A percentile compares a stretch with the other conserved stretches of the same genome.
phyloP scores from a whole-genome alignment of 139 green algal species.

The Dunaliella sp. region DNA sequence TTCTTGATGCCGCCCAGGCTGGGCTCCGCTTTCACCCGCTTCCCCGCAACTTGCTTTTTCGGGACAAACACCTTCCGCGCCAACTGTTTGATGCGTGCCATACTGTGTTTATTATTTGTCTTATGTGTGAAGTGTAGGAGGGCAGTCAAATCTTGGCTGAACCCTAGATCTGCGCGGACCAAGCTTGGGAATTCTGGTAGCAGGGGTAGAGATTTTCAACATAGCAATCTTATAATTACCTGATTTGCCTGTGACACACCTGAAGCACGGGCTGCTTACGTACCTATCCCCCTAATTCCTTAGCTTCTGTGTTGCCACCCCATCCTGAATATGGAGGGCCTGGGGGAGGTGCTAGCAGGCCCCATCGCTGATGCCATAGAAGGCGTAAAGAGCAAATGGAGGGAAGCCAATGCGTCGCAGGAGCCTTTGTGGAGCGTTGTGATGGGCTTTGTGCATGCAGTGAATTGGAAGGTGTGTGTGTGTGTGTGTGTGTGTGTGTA shows the following conservation, averaged over 20 bases:
- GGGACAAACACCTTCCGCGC: neutral
- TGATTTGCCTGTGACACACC: too few species aligned
- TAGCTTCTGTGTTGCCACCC: too few species aligned
- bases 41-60: neutral
- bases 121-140: too few species aligned
- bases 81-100: neutral
- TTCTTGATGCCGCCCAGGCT: neutral
- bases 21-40: neutral
- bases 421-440: slow-evolving; percentile 34
- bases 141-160: too few species aligned
- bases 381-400: slow-evolving; percentile 35
- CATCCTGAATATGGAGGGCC: slow-evolving; percentile 2
- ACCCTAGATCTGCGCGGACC: too few species aligned
- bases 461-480: slow-evolving; percentile 35
- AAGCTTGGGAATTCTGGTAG: too few species aligned
- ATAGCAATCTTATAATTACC: too few species aligned
- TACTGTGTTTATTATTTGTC: too few species aligned
- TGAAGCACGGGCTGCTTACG: too few species aligned
- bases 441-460: slow-evolving; percentile 37
- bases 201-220: too few species aligned
- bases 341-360: slow-evolving; percentile 25
- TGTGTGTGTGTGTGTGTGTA: neutral
- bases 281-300: too few species aligned
- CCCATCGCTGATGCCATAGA: slow-evolving; percentile 37
- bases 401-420: slow-evolving; percentile 22